Evolutionary conservation across 2,329 filamentous ascomycete genomes (phyloP), one percentile per base, ranked within the genome.

Genomic region (Colletotrichum trifolii): DNA sequence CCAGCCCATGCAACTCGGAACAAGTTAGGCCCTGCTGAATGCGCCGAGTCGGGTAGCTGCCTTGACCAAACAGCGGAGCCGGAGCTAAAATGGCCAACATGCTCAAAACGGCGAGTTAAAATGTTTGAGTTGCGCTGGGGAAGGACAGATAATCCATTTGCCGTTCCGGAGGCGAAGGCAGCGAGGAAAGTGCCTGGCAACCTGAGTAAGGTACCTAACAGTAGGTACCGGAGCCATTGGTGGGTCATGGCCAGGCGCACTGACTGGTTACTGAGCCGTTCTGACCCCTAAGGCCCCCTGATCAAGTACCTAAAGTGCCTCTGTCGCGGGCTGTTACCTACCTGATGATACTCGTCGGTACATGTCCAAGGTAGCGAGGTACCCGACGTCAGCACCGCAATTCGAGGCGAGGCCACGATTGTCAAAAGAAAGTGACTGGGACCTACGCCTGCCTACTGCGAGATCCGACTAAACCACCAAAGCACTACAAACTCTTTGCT

Each of bases 401-500:
- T 43, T 11, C 43, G 66, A 68, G 64, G 70, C 69, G 73, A 77
- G 75, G 75, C 75, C 75, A 77, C 75, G 74, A 76, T 76, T 76
- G 65, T 68, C 65, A 64, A 66, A 66, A 66, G 64, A 52, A 64
- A 63, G 58, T 53, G 58, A 55, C 62, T n/a, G n/a, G 25, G 43
- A 9, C 38, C 38, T 4, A 25, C 25, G 25, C 25, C 25, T 25
- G 5, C 25, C 25, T 13, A 40, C 38, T 9, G 13, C 45, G 43
- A 33, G 17, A 36, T 25, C 42, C 39, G n/a, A 15, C 42, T 8
- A 15, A 12, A 45, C n/a, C 12, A 45, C 13, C 15, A n/a, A n/a
- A 17, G 15, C 9, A 48, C 11, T 48, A 33, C 42, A 10, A 43
- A 55, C 53, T 36, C 53, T 55, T 47, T 55, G 53, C 53, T 55